phyloP scores from a whole-genome alignment of 768 basidiomycete genomes.

The Cyclocybe cylindracea region DNA sequence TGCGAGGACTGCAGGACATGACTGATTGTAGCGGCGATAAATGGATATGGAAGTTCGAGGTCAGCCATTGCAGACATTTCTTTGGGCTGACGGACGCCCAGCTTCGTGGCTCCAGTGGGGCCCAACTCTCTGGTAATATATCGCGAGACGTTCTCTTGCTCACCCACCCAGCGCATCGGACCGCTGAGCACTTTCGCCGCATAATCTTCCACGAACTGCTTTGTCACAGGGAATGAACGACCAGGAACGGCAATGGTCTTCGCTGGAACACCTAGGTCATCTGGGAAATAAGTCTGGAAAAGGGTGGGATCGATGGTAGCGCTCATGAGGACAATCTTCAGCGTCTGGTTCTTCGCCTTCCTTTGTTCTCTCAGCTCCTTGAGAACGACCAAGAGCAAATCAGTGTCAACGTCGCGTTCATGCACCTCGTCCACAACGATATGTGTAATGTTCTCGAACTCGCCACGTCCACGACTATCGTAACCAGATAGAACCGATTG shows the following conservation, averaged over 20 bases:
- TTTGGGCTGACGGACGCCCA: constrained; percentile 24
- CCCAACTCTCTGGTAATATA: constrained; percentile 75
- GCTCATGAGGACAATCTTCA: constrained; percentile 93
- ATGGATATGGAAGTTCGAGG: constrained; percentile 76
- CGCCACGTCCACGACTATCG: constrained; percentile 27
- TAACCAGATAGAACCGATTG: constrained; percentile 67
- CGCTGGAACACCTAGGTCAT: constrained; percentile 58
- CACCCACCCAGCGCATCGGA: constrained; percentile 61
- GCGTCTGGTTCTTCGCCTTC: constrained; percentile 62
- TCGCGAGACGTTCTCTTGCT: constrained; percentile 66
- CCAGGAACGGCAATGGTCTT: constrained; percentile 85
- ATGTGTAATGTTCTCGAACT: constrained; percentile 82
- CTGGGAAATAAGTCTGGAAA: constrained; percentile 86
- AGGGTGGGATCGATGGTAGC: constrained; percentile 91
- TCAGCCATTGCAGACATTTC: constrained; percentile 41
- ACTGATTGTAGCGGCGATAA: constrained; percentile 80
- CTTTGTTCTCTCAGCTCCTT: constrained; percentile 81
- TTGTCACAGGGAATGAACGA: constrained; percentile 85
- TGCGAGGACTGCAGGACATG: constrained; percentile 73
- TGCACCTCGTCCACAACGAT: constrained; percentile 96
- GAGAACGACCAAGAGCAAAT: constrained; percentile 85
- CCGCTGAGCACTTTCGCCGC: constrained; percentile 49
- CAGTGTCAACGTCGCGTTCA: constrained; percentile 93
- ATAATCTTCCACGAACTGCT: constrained; percentile 81
- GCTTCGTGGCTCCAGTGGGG: constrained; percentile 17